Percentiles rank a stretch among this genome's conserved stretches.
These are phyloP conservation scores for Quercus tomentella DNA, from an alignment of 331 rosid genomes.

Conservation along the genomic window DNA sequence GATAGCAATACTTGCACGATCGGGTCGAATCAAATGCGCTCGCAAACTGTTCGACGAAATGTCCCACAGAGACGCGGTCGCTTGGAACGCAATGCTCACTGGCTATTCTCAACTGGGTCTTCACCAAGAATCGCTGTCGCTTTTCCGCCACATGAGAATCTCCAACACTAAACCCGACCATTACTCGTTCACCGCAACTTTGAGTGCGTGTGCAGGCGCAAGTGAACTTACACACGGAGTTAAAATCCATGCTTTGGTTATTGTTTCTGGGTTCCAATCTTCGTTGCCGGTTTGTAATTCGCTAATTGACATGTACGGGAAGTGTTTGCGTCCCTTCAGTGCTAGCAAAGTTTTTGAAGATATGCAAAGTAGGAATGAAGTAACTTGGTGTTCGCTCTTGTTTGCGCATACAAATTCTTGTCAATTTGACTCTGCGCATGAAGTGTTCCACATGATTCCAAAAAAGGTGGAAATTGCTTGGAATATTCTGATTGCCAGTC, in stretches of 20 bases:
- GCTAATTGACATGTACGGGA: slow-evolving; percentile 74
- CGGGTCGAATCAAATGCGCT: slow-evolving; percentile 48
- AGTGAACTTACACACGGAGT: slow-evolving; percentile 32
- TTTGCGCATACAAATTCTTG: slow-evolving; percentile 53
- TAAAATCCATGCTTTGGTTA: slow-evolving; percentile 44
- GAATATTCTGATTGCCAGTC: slow-evolving; percentile 58
- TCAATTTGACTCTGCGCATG: slow-evolving; percentile 31
- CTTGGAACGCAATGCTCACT: slow-evolving; percentile 85
- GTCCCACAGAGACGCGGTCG: slow-evolving; percentile 52
- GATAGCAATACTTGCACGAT: slow-evolving; percentile 26
- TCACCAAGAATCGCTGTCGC: slow-evolving; percentile 44
- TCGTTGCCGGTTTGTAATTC: slow-evolving; percentile 60
- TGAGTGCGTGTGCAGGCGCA: slow-evolving; percentile 57
- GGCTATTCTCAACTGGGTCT: slow-evolving; percentile 54
- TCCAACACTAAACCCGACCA: slow-evolving; percentile 39
- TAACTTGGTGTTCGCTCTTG: slow-evolving; percentile 71
- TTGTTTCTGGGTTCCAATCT: slow-evolving; percentile 49
- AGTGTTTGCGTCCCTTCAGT: slow-evolving; percentile 48
- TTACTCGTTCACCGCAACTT: slow-evolving; percentile 59
- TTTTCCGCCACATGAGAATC: slow-evolving; percentile 55
- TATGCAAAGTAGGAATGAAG: slow-evolving; percentile 48
- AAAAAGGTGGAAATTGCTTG: slow-evolving; percentile 60
- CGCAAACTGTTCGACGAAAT: slow-evolving; percentile 70
- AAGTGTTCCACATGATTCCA: slow-evolving; percentile 58
- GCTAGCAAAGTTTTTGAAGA: slow-evolving; percentile 64